Evolutionary conservation across 192 early-diverging fungal species (phyloP).

Genomic region (Piromyces sp.): DNA sequence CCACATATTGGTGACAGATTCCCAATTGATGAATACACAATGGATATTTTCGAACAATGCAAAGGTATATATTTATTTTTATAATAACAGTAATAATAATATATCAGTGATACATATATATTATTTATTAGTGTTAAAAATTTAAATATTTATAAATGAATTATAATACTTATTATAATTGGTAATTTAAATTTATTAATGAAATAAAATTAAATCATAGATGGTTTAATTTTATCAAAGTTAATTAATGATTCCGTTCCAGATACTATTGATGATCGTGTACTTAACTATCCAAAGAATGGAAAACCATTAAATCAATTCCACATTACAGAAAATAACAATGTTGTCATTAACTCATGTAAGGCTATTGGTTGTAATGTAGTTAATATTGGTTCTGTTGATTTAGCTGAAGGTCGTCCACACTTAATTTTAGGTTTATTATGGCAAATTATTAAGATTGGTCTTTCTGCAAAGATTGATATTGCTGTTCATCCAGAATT

Average conservation of each 20-base stretch:
- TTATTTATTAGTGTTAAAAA: too few relatives aligned
- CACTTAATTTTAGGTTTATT: constrained; percentile 92
- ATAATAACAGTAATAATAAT: too few relatives aligned
- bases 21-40: constrained; percentile 80
- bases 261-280: constrained; percentile 97
- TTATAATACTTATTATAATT: too few relatives aligned
- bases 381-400: constrained; percentile 93
- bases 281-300: constrained; percentile 43
- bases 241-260: constrained; percentile 94
- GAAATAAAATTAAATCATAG: too few relatives aligned
- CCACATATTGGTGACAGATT: constrained; percentile 63
- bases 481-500: constrained; percentile 11
- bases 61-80: constrained; percentile 31
- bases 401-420: constrained; percentile 89
- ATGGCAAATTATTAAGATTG: constrained; percentile 99
- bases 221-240: constrained; percentile 87
- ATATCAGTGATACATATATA: constrained; percentile 1
- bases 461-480: constrained; percentile 53
- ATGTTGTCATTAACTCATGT: constrained; percentile 95
- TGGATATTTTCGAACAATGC: constrained; percentile 93
- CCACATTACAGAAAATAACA: constrained; percentile 98
- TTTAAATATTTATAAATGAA: too few relatives aligned
- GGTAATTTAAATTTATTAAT: too few relatives aligned
- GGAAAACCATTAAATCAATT: constrained; percentile 79
- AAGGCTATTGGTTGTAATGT: constrained; percentile 98